Evolutionary conservation across 1,284 basidiomycete species (phyloP), one percentile per base, ranked within the genome.

Genomic region (Microbotryomycetes sp.): DNA sequence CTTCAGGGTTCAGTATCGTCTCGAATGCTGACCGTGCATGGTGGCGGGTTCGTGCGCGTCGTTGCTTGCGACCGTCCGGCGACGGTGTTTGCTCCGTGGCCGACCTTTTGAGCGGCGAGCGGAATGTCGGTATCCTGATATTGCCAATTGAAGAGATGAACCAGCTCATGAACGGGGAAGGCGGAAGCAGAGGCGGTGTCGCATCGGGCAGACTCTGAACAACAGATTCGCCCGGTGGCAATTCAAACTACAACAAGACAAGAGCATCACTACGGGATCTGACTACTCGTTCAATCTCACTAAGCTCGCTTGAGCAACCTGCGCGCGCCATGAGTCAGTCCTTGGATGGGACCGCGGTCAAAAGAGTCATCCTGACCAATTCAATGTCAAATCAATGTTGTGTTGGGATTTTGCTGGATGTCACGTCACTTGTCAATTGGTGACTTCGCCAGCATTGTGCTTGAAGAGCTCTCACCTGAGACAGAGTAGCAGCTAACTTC

Each of bases 391-490:
- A 67, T 81, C 80, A 56, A 97, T 79, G 73, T 96, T 96, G 74
- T 93, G 88, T 75, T 91, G 89, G 68, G 85, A 91, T 77, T 93
- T 93, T 23, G 88, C 88, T 89, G 61, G n/a, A n/a, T n/a, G n/a
- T n/a, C n/a, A n/a, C n/a, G n/a, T n/a, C n/a, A n/a, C n/a, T n/a
- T n/a, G n/a, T n/a, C n/a, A n/a, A n/a, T n/a, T n/a, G n/a, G n/a
- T n/a, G n/a, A n/a, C n/a, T n/a, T n/a, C n/a, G n/a, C n/a, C n/a
- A n/a, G n/a, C n/a, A n/a, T n/a, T n/a, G n/a, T n/a, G n/a, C n/a
- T n/a, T n/a, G n/a, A n/a, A n/a, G n/a, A n/a, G n/a, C n/a, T n/a
- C n/a, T n/a, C 24, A 52, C 57, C 35, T 48, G n/a, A 57, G 31
- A 62, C 59, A n/a, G 57, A 57, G 53, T 31, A 62, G 23, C 53